These are phyloP conservation scores for Verbascum thapsus DNA, from an alignment of 257 asterid species.

Conservation along the genomic window DNA sequence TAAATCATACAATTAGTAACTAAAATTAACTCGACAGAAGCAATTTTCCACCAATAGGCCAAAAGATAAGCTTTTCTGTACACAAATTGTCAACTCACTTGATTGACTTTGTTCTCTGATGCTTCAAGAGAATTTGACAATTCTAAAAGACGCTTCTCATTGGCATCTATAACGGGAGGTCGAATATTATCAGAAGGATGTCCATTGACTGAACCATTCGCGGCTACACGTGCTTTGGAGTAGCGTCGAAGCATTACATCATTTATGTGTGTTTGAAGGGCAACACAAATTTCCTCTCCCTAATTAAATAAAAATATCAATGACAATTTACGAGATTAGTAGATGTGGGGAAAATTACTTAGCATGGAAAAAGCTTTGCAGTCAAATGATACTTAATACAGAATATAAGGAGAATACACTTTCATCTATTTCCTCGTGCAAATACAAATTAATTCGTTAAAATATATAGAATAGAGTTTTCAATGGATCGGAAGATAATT, in stretches of 20 bases:
- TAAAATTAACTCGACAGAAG: background rate
- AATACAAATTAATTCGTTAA: no score
- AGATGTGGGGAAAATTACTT: no score
- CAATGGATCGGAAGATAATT: no score
- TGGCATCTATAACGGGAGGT: slow-evolving; percentile 52
- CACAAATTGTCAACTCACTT: slow-evolving; percentile 53
- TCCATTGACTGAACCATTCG: slow-evolving; percentile 77
- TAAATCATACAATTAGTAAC: background rate
- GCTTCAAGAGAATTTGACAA: slow-evolving; percentile 87
- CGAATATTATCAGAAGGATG: slow-evolving; percentile 56
- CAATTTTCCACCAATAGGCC: slow-evolving; percentile 12
- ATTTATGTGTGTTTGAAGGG: slow-evolving; percentile 98
- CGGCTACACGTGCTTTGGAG: slow-evolving; percentile 87
- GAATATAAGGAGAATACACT: no score
- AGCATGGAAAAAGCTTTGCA: no score
- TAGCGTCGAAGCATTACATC: slow-evolving; percentile 98
- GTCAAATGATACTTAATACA: no score
- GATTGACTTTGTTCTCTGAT: slow-evolving; percentile 66
- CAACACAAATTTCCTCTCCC: slow-evolving; percentile 99
- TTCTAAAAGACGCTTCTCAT: slow-evolving; percentile 78
- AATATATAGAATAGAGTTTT: no score
- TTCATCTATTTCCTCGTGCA: no score
- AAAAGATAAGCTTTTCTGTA: slow-evolving; percentile 11
- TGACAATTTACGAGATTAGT: slow-evolving; percentile 1
- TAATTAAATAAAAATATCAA: slow-evolving; percentile 36